Conservation (phyloP, 257 asterid genomes). For the Verbena officinalis region DNA sequence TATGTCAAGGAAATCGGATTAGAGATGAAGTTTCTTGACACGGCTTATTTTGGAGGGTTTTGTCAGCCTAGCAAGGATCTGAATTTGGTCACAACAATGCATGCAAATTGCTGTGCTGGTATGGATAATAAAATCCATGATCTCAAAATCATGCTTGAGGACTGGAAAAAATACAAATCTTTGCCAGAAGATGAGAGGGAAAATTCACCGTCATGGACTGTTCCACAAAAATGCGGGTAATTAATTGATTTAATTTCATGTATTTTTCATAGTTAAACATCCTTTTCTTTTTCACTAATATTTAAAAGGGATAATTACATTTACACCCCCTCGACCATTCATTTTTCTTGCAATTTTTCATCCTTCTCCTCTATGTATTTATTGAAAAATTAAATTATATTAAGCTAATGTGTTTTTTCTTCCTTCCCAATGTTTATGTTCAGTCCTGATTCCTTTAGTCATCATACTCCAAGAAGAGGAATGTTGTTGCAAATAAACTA, state of each 20-base stretch:
- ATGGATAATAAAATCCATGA: conserved; percentile 40
- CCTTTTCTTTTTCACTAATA: not conserved
- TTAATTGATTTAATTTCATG: not conserved
- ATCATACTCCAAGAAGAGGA: conserved; percentile 1
- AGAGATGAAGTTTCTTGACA: conserved; percentile 37
- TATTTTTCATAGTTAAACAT: not conserved
- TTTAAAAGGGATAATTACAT: too few species aligned
- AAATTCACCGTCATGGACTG: conserved; percentile 18
- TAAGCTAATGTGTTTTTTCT: not conserved
- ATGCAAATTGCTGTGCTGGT: conserved; percentile 51
- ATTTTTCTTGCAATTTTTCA: too few species aligned
- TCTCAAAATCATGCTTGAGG: conserved; percentile 33
- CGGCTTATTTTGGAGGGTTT: conserved; percentile 41
- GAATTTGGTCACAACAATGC: conserved; percentile 40
- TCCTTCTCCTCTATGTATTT: too few species aligned
- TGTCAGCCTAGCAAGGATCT: conserved; percentile 45
- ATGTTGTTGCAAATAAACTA: not conserved
- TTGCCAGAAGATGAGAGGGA: conserved; percentile 12
- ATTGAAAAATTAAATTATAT: not conserved
- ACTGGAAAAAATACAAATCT: conserved; percentile 38
- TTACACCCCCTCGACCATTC: too few species aligned
- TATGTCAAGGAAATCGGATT: conserved; percentile 29
- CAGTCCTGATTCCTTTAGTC: conserved; percentile 11
- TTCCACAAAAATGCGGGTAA: conserved; percentile 30
- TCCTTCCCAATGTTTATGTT: not conserved